phyloP scores from a whole-genome alignment of 768 basidiomycete species.

The Psilocybe sp. region DNA sequence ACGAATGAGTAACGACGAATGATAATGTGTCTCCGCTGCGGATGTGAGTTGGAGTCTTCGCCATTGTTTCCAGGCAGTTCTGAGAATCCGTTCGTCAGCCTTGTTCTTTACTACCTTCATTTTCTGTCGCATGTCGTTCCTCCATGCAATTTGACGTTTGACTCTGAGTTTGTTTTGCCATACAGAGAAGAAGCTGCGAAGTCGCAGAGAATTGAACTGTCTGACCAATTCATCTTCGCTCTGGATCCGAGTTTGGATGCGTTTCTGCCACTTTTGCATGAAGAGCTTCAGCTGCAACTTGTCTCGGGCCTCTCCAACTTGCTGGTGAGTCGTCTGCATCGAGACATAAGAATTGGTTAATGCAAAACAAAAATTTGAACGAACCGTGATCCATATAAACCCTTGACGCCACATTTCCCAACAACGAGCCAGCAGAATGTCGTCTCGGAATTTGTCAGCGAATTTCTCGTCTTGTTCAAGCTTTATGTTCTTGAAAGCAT shows the following conservation, averaged over 20 bases:
- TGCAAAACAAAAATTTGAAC: slow-evolving; percentile 24
- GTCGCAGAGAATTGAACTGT: slow-evolving; percentile 41
- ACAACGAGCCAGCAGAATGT: slow-evolving; percentile 63
- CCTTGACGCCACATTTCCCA: slow-evolving; percentile 77
- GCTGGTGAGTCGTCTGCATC: slow-evolving; percentile 65
- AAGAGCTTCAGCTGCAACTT: slow-evolving; percentile 56
- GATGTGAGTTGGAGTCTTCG: slow-evolving; percentile 50
- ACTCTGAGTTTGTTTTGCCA: slow-evolving; percentile 60
- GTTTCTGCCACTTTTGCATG: slow-evolving; percentile 61
- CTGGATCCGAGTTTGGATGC: slow-evolving; percentile 32
- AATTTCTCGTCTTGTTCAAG: slow-evolving; percentile 67
- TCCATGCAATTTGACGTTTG: slow-evolving; percentile 58
- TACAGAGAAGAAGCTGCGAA: slow-evolving; percentile 36
- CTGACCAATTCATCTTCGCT: slow-evolving; percentile 39
- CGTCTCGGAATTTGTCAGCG: slow-evolving; percentile 66
- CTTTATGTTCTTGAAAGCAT: slow-evolving; percentile 76
- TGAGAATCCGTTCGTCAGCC: slow-evolving; percentile 49
- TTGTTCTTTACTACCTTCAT: slow-evolving; percentile 62
- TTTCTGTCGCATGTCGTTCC: slow-evolving; percentile 66
- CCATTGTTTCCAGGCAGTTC: slow-evolving; percentile 68
- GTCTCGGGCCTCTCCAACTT: slow-evolving; percentile 69
- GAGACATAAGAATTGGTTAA: slow-evolving; percentile 9
- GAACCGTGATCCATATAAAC: slow-evolving; percentile 69
- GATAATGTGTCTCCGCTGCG: slow-evolving; percentile 50
- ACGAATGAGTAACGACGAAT: slow-evolving; percentile 37